Evolutionary conservation across 805 yeast genomes (phyloP), one percentile per base, ranked within the genome.

Genomic region (Candida easanensis): DNA sequence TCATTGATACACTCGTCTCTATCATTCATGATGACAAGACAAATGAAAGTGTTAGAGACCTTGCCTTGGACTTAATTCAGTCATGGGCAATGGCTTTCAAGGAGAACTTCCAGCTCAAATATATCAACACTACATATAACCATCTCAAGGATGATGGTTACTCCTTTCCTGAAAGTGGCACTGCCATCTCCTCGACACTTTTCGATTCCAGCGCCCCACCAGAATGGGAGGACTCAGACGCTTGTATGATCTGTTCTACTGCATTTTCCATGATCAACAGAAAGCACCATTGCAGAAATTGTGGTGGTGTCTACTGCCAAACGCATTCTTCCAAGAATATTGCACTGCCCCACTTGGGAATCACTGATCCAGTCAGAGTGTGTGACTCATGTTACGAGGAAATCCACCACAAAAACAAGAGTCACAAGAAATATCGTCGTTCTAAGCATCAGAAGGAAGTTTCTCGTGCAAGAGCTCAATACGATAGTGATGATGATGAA

Each of bases 221-320:
- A 0, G 97, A 89, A 54, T 93, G 99, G 99, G 82, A 86, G 18
- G 99, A 93, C 58, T 84, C 90, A 10, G 96, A 88, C 54, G 88
- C 88, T 4, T 93, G 99, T 64, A 90, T 93, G 97, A 80, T 88
- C 42, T 88, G 97, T 53, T 88, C 95, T 39, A 79, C 73, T 33
- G 68, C 82, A 14, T 93, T 93, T 59, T 71, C 93, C 1, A 75
- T 91, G 60, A 68, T 90, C 47, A 89, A 87, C 61, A 75, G 99
- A 58, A 89, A 91, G 61, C 99, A 93, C 63, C 99, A 93, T 65
- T 93, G 99, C 64, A 76, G 99, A 41, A 84, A 95, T 40, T 93
- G 99, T 66, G 99, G 99, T 19, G 97, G 97, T 4, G 96, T 88
- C 0, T 91, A 76, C 59, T 82, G 95, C 63, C 90, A 86, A 51